These are phyloP conservation scores for Neospora caninum DNA, from an alignment of 169 alveolate species.

Conservation along the genomic window DNA sequence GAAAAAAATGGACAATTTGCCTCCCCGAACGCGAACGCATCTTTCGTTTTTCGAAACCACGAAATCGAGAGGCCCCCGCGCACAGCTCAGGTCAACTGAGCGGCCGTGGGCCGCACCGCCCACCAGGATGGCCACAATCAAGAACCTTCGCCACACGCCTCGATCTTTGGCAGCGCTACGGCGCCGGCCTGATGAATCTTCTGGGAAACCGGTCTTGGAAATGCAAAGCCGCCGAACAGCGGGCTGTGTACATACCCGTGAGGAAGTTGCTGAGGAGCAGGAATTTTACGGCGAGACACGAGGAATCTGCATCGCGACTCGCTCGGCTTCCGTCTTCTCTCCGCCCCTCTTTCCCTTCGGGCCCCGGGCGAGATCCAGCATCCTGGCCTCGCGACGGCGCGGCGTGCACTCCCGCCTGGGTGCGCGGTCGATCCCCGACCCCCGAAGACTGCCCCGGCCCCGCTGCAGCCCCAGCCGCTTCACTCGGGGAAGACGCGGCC, in stretches of 20 bases:
- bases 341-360: neutral
- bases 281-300: constrained; percentile 1
- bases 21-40: too few relatives aligned
- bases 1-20: too few relatives aligned
- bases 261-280: neutral
- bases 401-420: neutral
- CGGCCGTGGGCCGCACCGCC: too few relatives aligned
- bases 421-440: neutral
- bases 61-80: too few relatives aligned
- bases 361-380: neutral
- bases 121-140: too few relatives aligned
- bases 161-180: too few relatives aligned
- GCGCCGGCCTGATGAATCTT: too few relatives aligned
- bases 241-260: neutral
- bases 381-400: neutral
- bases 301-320: neutral
- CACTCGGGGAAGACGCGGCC: neutral
- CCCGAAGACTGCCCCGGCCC: neutral
- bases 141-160: too few relatives aligned
- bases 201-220: too few relatives aligned
- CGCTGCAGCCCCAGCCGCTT: neutral
- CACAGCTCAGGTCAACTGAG: too few relatives aligned
- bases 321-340: neutral
- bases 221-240: too few relatives aligned
- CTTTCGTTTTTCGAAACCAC: too few relatives aligned